phyloP scores from a whole-genome alignment of 257 asterid species.

The Solanum medicagineum region DNA sequence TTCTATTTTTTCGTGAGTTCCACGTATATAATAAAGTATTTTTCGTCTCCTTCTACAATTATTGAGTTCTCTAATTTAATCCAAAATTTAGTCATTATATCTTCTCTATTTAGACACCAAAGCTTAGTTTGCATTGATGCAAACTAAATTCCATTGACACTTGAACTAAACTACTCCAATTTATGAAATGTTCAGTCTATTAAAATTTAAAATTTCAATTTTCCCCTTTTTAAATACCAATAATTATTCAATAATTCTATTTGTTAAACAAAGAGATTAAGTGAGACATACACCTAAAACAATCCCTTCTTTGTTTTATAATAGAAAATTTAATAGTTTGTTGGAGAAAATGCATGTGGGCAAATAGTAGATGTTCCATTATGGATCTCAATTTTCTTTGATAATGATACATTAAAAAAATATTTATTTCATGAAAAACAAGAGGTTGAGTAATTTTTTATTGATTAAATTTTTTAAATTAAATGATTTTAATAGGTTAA shows the following conservation, averaged over 20 bases:
- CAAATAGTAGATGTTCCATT: neutral
- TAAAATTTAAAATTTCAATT: neutral
- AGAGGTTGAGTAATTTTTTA: neutral
- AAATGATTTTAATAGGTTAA: neutral
- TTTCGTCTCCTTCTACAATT: neutral
- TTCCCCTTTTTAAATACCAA: too few relatives aligned
- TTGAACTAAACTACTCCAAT: neutral
- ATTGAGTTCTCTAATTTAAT: neutral
- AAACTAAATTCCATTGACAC: neutral
- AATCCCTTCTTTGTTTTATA: neutral
- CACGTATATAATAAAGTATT: neutral
- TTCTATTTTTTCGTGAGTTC: neutral
- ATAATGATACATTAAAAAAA: neutral
- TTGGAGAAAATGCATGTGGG: neutral
- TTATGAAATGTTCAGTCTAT: neutral
- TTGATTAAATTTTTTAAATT: neutral
- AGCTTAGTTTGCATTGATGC: neutral
- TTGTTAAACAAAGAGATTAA: neutral
- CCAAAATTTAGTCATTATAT: neutral
- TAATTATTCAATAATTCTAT: neutral
- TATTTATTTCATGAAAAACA: neutral
- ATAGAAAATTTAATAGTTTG: neutral
- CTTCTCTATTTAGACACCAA: neutral
- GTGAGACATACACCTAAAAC: neutral
- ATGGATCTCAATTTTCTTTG: neutral